Evolutionary conservation across 2,329 filamentous ascomycete species (phyloP).

Genomic region (Aspergillus tamarii): DNA sequence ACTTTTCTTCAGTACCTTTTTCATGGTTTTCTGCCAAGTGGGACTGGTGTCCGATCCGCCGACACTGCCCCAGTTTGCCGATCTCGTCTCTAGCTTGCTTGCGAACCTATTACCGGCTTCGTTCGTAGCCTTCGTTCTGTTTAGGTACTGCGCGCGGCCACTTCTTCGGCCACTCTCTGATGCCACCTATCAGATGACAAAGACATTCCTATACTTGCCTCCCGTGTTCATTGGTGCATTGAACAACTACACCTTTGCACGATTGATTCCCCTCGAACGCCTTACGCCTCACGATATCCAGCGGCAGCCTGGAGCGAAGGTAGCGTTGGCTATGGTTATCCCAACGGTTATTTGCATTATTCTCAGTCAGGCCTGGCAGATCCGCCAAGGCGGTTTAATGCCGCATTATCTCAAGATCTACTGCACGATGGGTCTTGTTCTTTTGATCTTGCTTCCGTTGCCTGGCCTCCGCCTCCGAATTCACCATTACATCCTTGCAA

Average conservation of each 20-base stretch:
- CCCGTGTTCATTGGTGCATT: constrained; percentile 88
- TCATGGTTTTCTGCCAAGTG: constrained; percentile 84
- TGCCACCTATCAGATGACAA: constrained; percentile 71
- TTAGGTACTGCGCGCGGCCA: constrained; percentile 76
- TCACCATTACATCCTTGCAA: constrained; percentile 90
- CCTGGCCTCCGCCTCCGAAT: constrained; percentile 83
- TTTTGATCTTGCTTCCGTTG: constrained; percentile 71
- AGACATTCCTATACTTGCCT: constrained; percentile 86
- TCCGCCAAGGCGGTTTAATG: constrained; percentile 82
- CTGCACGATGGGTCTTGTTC: constrained; percentile 64
- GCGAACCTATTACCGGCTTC: constrained; percentile 84
- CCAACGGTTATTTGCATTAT: constrained; percentile 69
- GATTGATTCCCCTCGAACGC: constrained; percentile 85
- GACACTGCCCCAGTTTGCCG: constrained; percentile 65
- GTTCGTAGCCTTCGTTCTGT: constrained; percentile 86
- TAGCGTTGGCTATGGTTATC: constrained; percentile 78
- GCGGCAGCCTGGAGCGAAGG: constrained; percentile 84
- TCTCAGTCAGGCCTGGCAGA: constrained; percentile 77
- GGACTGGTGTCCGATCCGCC: constrained; percentile 89
- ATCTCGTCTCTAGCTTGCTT: constrained; percentile 74
- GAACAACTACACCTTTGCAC: constrained; percentile 91
- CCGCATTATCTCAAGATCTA: constrained; percentile 79
- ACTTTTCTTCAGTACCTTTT: constrained; percentile 84
- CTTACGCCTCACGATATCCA: constrained; percentile 88
- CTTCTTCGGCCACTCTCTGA: constrained; percentile 70